phyloP scores from a whole-genome alignment of 2,329 filamentous ascomycete species.

The Coleophoma eucalyptorum region DNA sequence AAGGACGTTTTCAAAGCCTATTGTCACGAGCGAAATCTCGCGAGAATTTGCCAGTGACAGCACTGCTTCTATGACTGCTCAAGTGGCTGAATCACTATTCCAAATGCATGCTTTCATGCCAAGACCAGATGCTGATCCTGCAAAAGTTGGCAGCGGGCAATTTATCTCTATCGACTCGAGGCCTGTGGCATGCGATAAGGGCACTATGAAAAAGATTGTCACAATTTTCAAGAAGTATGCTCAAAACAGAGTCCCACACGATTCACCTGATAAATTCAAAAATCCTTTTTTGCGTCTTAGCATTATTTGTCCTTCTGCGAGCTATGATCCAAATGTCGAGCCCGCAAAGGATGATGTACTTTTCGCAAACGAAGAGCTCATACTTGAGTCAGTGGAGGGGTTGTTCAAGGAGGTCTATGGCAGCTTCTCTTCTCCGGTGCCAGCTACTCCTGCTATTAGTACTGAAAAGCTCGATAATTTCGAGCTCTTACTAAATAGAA shows the following conservation, averaged over 20 bases:
- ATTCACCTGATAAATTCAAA: conserved; percentile 27
- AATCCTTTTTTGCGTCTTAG: conserved; percentile 62
- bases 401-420: conserved; percentile 24
- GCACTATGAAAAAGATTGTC: conserved; percentile 56
- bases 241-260: conserved; percentile 20
- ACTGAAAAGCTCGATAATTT: conserved; percentile 11
- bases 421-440: background rate
- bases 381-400: conserved; percentile 31
- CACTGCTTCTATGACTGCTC: background rate
- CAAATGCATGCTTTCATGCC: conserved; percentile 56
- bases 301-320: conserved; percentile 55
- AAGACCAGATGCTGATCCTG: conserved; percentile 38
- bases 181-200: conserved; percentile 52
- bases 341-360: conserved; percentile 69
- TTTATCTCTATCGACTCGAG: conserved; percentile 68
- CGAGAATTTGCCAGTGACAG: background rate
- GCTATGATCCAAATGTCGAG: conserved; percentile 71
- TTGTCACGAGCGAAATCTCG: background rate
- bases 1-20: conserved; percentile 15
- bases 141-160: conserved; percentile 43
- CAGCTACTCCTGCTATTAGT: background rate
- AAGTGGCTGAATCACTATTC: conserved; percentile 26
- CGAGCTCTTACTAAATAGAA: conserved; percentile 20
- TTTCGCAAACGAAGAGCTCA: conserved; percentile 50
- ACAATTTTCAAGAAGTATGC: conserved; percentile 49